Evolutionary conservation across 306 rosid genomes (phyloP).

Genomic region (Rubus idaeus): DNA sequence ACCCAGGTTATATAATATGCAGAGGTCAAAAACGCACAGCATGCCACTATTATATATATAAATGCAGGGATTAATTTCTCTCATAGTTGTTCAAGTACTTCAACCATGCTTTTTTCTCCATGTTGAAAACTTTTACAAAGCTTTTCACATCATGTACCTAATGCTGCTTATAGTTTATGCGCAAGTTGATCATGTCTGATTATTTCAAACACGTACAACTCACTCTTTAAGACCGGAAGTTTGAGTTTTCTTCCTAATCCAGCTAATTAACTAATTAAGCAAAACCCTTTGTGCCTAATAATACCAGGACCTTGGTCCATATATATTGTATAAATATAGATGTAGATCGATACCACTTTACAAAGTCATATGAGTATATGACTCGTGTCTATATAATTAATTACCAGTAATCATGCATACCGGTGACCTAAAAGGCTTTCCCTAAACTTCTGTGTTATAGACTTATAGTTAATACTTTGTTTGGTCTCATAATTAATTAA

Average conservation of each 20-base stretch:
- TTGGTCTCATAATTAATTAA: neutral
- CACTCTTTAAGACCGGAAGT: neutral
- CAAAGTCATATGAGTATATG: neutral
- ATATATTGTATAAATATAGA: neutral
- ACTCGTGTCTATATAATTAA: neutral
- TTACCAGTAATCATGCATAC: neutral
- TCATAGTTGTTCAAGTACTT: neutral
- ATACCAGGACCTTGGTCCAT: neutral
- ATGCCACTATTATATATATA: neutral
- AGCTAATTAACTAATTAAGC: neutral
- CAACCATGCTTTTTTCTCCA: neutral
- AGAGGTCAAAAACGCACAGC: neutral
- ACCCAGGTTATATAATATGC: neutral
- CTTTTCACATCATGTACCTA: neutral
- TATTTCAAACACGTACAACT: neutral
- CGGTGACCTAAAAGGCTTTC: neutral
- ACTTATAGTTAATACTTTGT: neutral
- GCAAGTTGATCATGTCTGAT: neutral
- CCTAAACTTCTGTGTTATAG: too few species aligned
- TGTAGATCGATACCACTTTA: neutral
- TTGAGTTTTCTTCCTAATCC: neutral
- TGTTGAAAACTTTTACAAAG: neutral
- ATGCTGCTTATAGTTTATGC: neutral
- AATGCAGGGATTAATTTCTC: neutral
- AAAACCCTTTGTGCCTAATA: neutral